phyloP scores from a whole-genome alignment of 2,329 filamentous ascomycete species.

The Boeremia lycopersici region DNA sequence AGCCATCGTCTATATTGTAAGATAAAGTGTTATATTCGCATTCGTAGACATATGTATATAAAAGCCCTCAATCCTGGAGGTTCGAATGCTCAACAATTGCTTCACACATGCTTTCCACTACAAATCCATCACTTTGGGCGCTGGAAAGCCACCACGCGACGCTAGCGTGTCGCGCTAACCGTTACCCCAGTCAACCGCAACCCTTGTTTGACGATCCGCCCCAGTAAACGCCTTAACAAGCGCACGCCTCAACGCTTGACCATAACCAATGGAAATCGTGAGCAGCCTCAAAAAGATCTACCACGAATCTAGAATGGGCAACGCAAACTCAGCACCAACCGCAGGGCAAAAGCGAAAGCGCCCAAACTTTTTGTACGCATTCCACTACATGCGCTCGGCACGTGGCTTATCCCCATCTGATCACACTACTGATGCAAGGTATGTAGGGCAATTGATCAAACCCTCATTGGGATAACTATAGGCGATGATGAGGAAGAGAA shows the following conservation, averaged over 20 bases:
- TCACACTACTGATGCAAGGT: slow-evolving; percentile 14
- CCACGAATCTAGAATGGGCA: slow-evolving; percentile 15
- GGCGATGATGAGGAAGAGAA: slow-evolving; percentile 15
- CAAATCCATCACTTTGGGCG: not conserved
- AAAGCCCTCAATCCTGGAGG: not conserved
- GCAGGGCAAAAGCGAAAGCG: slow-evolving; percentile 19
- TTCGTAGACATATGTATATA: not conserved
- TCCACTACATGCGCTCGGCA: slow-evolving; percentile 1
- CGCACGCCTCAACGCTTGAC: slow-evolving; percentile 7
- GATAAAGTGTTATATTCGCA: not conserved
- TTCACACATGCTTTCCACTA: not conserved
- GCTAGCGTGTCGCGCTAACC: slow-evolving; percentile 6
- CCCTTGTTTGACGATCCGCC: slow-evolving; percentile 8
- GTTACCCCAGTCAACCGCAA: slow-evolving; percentile 6
- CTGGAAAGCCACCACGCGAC: not conserved
- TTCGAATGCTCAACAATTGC: not conserved
- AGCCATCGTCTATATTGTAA: not conserved
- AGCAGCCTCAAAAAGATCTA: slow-evolving; percentile 15
- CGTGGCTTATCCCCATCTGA: not conserved
- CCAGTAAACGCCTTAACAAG: slow-evolving; percentile 11
- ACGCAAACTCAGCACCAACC: slow-evolving; percentile 7
- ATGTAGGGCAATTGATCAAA: slow-evolving; percentile 17
- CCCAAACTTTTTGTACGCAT: slow-evolving; percentile 15
- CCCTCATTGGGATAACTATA: slow-evolving; percentile 16
- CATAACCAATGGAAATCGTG: slow-evolving; percentile 18